Conservation (phyloP, 2,329 filamentous ascomycete species). For the Colletotrichum brevisporum region DNA sequence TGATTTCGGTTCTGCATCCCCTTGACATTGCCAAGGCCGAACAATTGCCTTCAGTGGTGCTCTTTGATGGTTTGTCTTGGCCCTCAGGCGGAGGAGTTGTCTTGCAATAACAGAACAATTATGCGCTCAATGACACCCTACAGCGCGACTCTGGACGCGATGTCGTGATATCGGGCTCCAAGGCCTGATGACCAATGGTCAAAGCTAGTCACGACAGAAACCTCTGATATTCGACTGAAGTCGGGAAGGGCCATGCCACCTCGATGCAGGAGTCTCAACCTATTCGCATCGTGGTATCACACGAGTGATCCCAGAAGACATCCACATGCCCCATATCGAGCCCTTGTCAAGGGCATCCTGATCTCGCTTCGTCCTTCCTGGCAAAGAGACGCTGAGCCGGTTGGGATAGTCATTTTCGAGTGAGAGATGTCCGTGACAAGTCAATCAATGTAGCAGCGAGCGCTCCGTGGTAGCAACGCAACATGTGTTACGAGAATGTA, state of each 20-base stretch:
- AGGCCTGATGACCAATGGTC: neutral
- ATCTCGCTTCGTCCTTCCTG: neutral
- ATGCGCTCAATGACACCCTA: constrained; percentile 20
- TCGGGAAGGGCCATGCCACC: neutral
- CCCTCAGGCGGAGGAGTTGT: neutral
- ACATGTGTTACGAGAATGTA: constrained; percentile 12
- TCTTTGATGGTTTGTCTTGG: constrained; percentile 9
- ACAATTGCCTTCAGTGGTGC: neutral
- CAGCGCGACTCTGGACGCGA: constrained; percentile 14
- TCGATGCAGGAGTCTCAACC: neutral
- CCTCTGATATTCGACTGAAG: constrained; percentile 1
- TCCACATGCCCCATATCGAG: neutral
- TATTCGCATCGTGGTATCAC: neutral
- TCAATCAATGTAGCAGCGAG: neutral
- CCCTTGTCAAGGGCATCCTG: neutral
- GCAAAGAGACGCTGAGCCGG: neutral
- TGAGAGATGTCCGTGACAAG: neutral
- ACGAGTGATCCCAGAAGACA: neutral
- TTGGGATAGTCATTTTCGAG: constrained; percentile 8
- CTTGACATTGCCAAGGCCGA: constrained; percentile 25
- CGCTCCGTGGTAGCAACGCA: neutral
- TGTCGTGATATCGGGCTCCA: neutral
- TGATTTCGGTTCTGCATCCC: constrained; percentile 10
- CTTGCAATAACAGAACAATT: constrained; percentile 9
- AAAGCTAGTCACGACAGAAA: neutral